Percentiles rank a stretch among this genome's conserved stretches.
phyloP scores from a whole-genome alignment of 805 yeast genomes.

The Saturnispora bothae region DNA sequence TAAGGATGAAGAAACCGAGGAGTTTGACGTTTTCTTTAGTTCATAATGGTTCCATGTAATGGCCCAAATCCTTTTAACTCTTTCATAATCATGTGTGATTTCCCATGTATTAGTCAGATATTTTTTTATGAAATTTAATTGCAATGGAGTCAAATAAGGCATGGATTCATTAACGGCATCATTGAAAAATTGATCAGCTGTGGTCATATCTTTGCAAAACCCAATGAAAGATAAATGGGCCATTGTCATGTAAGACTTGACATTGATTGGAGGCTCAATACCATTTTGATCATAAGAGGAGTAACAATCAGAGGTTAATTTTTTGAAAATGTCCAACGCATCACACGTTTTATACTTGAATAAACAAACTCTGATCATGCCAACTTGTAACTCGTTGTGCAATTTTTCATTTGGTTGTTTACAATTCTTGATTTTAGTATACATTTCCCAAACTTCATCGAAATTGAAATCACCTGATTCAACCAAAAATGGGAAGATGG shows the following conservation, averaged over 20 bases:
- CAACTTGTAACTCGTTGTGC: conserved; percentile 44
- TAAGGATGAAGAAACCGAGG: conserved; percentile 62
- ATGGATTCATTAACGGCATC: conserved; percentile 59
- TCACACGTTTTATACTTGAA: conserved; percentile 52
- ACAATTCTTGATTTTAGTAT: conserved; percentile 28
- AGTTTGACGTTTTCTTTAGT: conserved; percentile 37
- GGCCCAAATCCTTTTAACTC: conserved; percentile 52
- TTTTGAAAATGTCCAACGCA: conserved; percentile 56
- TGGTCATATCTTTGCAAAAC: conserved; percentile 56
- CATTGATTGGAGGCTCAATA: conserved; percentile 28
- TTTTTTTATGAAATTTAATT: conserved; percentile 61
- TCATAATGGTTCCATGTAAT: conserved; percentile 51
- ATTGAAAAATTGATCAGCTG: conserved; percentile 65
- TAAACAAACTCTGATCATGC: conserved; percentile 67
- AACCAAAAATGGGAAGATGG: conserved; percentile 55
- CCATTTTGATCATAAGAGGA: conserved; percentile 21
- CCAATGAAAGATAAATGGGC: conserved; percentile 75
- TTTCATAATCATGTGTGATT: conserved; percentile 45
- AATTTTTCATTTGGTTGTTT: conserved; percentile 25
- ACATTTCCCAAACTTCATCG: conserved; percentile 50
- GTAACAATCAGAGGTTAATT: conserved; percentile 44
- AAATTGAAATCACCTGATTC: conserved; percentile 50
- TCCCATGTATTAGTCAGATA: conserved; percentile 53
- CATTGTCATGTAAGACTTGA: conserved; percentile 48
- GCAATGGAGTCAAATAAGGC: conserved; percentile 63